Base-by-base conservation (phyloP, 352 stramenopile genomes). In the Saprolegnia diclina region DNA sequence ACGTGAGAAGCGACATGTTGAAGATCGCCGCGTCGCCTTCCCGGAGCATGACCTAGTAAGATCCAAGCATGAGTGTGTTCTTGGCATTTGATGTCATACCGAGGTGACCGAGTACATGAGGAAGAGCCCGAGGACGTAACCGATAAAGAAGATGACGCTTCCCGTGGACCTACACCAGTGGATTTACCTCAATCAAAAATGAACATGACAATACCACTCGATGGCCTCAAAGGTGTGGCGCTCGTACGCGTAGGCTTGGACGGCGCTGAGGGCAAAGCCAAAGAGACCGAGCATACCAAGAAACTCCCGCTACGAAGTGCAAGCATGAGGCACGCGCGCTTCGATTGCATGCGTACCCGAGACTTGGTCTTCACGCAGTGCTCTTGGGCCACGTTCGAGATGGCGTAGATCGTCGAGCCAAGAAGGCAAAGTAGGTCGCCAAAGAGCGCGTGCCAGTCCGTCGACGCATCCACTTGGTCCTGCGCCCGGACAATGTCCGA, bases 1-100 rank as follows among this genome's bases (percentile, higher is more conserved):
- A 96, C 19, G 94, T 97, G 72, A 99, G 91, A 63, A 99, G 74
- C 13, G 90, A 98, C 50, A 99, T 75, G 79, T 99, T 99, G 73
- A 99, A 95, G 29, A 98, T 76, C 11, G 95, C 95, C 10, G 96
- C 92, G 83, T 99, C 96, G 42, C 84, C 88, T 13, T 82, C 80
- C 35, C 88, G 83, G 59, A 90, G 79, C 67, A 90, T 90, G 65
- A 85, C 75, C 78, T 84, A 61, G n/a, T n/a, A n/a, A n/a, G n/a
- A n/a, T n/a, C n/a, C n/a, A n/a, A n/a, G n/a, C 18, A 65, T 24
- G 55, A 45, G 13, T 21, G 53, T 18, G 18, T 63, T 53, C 37
- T 22, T 22, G 18, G 9, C 29, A 7, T 45, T 45, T 29, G 35
- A 71, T 72, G 61, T 56, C 96, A 13, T 66, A 81, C 81, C 62